phyloP scores from a whole-genome alignment of 345 rosid species.

The Brassica juncea region DNA sequence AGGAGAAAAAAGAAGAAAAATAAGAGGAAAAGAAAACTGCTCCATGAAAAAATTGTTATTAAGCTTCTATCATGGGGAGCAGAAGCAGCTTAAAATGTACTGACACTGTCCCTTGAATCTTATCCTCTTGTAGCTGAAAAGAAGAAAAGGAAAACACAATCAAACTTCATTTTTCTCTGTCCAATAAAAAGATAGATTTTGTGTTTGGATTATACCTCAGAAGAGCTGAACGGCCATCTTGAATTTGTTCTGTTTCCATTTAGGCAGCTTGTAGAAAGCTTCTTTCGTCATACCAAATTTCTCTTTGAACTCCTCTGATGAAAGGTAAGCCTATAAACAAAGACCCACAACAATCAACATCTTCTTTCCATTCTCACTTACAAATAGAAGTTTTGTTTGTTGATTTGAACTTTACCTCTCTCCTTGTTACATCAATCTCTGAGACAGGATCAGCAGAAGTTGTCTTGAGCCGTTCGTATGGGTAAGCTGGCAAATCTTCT shows the following conservation, averaged over 20 bases:
- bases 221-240: slow-evolving; percentile 94
- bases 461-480: slow-evolving; percentile 78
- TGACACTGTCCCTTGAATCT: slow-evolving; percentile 65
- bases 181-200: not conserved
- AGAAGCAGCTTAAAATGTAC: slow-evolving; percentile 92
- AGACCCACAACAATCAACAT: slow-evolving; percentile 16
- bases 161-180: slow-evolving; percentile 8
- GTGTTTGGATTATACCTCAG: slow-evolving; percentile 37
- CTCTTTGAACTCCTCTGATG: slow-evolving; percentile 83
- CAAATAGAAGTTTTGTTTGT: not conserved
- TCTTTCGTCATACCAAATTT: slow-evolving; percentile 84
- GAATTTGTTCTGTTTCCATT: slow-evolving; percentile 99
- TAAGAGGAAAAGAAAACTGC: slow-evolving; percentile 15
- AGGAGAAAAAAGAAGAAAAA: slow-evolving; percentile 20
- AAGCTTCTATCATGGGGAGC: slow-evolving; percentile 58
- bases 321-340: slow-evolving; percentile 75
- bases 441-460: slow-evolving; percentile 63
- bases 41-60: slow-evolving; percentile 35
- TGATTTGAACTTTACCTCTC: slow-evolving; percentile 66
- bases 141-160: not conserved
- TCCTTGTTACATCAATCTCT: slow-evolving; percentile 88
- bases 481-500: slow-evolving; percentile 74
- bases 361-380: not conserved
- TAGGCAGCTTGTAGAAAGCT: slow-evolving; percentile 85
- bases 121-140: slow-evolving; percentile 34